phyloP scores from a whole-genome alignment of 192 early-diverging fungal species.

The Anaeromyces robustus region DNA sequence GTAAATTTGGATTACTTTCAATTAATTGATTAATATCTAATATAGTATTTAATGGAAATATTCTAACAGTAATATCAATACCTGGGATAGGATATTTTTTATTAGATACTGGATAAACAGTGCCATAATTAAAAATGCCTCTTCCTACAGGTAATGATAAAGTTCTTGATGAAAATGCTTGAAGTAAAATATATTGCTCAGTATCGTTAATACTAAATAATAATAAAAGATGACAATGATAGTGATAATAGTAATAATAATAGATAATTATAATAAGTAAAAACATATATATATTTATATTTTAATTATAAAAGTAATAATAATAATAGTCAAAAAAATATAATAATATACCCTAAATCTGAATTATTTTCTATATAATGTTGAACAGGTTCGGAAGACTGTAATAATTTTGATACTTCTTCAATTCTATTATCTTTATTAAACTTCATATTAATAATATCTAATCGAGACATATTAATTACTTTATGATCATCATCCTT shows the following conservation, averaged over 20 bases:
- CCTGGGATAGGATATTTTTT: constrained; percentile 39
- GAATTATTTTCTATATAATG: constrained; percentile 8
- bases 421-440: constrained; percentile 27
- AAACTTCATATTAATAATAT: constrained; percentile 36
- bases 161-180: constrained; percentile 23
- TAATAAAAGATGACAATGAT: too few relatives aligned
- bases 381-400: constrained; percentile 8
- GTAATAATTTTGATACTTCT: constrained; percentile 27
- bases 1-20: constrained; percentile 15
- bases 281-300: constrained; percentile 3
- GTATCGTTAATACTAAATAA: neutral
- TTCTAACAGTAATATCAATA: constrained; percentile 35
- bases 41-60: constrained; percentile 42
- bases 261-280: too few relatives aligned
- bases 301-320: constrained; percentile 11
- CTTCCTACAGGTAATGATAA: constrained; percentile 50
- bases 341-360: constrained; percentile 1
- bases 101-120: constrained; percentile 26
- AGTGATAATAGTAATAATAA: too few relatives aligned
- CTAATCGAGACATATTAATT: neutral
- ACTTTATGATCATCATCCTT: constrained; percentile 11
- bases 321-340: constrained; percentile 1
- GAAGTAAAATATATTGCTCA: constrained; percentile 29
- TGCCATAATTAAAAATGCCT: constrained; percentile 51
- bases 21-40: constrained; percentile 13